Percentiles rank a stretch among this genome's conserved stretches.
Evolutionary conservation across 805 yeast genomes (phyloP).

Genomic region (Cephaloascus albidus): DNA sequence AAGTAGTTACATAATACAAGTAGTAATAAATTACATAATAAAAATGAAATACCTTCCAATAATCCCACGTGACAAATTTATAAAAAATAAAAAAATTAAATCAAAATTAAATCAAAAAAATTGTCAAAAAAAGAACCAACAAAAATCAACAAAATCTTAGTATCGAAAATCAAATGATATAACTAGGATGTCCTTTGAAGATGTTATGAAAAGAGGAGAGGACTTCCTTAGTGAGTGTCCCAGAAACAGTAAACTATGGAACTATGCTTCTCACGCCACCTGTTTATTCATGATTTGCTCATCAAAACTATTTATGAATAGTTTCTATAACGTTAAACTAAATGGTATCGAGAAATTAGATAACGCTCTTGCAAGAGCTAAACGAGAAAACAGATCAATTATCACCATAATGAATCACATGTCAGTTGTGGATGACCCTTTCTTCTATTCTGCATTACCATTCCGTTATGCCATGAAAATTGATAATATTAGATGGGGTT

Average conservation of each 20-base stretch:
- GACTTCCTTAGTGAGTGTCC: constrained; percentile 60
- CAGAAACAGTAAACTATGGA: constrained; percentile 52
- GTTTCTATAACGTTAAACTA: constrained; percentile 56
- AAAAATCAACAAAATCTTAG: too few relatives aligned
- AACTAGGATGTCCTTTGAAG: constrained; percentile 52
- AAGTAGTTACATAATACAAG: too few relatives aligned
- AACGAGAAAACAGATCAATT: constrained; percentile 62
- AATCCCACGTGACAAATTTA: too few relatives aligned
- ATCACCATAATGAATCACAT: constrained; percentile 89
- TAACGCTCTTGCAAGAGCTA: constrained; percentile 51
- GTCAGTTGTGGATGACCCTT: constrained; percentile 89
- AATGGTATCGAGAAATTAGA: constrained; percentile 57
- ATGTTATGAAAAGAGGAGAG: constrained; percentile 65
- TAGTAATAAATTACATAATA: too few relatives aligned
- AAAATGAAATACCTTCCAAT: too few relatives aligned
- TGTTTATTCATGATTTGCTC: constrained; percentile 56
- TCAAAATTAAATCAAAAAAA: too few relatives aligned
- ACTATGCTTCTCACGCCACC: constrained; percentile 56
- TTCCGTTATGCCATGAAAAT: constrained; percentile 52
- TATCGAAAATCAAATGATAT: neutral
- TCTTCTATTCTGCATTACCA: constrained; percentile 81
- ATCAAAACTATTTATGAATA: constrained; percentile 51
- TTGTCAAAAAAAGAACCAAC: neutral
- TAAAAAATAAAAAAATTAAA: too few relatives aligned
- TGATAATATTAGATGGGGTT: constrained; percentile 80